A percentile compares a stretch with the other conserved stretches of the same genome.
phyloP scores from a whole-genome alignment of 2,329 filamentous ascomycete genomes.

The Trichoderma cornu-damae region DNA sequence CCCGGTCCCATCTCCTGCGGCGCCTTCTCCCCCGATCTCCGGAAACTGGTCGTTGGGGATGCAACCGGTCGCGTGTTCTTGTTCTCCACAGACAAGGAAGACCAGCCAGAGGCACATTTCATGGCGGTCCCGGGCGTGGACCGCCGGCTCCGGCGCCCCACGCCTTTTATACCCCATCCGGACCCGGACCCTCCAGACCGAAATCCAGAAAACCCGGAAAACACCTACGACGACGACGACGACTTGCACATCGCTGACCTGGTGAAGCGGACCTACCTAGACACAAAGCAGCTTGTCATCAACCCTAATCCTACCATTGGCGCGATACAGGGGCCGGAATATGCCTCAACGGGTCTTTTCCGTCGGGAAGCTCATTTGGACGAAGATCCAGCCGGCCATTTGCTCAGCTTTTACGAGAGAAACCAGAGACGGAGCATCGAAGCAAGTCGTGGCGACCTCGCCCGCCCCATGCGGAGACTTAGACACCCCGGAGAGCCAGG shows the following conservation, averaged over 20 bases:
- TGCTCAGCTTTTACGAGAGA: slow-evolving; percentile 41
- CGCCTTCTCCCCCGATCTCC: slow-evolving; percentile 52
- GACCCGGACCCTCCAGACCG: slow-evolving; percentile 42
- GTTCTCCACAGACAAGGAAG: slow-evolving; percentile 45
- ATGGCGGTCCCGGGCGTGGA: slow-evolving; percentile 34
- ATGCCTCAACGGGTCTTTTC: slow-evolving; percentile 44
- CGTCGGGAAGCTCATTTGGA: slow-evolving; percentile 45
- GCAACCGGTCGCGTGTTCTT: slow-evolving; percentile 56
- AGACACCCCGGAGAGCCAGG: slow-evolving; percentile 21
- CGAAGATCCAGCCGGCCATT: slow-evolving; percentile 38
- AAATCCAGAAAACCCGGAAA: slow-evolving; percentile 20
- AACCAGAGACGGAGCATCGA: slow-evolving; percentile 41
- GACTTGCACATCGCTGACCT: slow-evolving; percentile 23
- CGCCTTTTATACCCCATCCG: slow-evolving; percentile 46
- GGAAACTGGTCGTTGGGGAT: slow-evolving; percentile 55
- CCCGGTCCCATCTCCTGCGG: slow-evolving; percentile 54
- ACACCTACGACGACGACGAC: slow-evolving; percentile 14
- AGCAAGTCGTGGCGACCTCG: slow-evolving; percentile 25
- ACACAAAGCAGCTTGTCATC: slow-evolving; percentile 37
- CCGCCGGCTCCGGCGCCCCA: slow-evolving; percentile 41
- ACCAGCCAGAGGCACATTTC: slow-evolving; percentile 34
- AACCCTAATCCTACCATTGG: slow-evolving; percentile 47
- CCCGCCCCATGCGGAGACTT: slow-evolving; percentile 28
- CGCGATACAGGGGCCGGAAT: slow-evolving; percentile 51
- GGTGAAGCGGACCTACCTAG: slow-evolving; percentile 33